phyloP scores from a whole-genome alignment of 768 basidiomycete species.

The Chalciporus piperatus region DNA sequence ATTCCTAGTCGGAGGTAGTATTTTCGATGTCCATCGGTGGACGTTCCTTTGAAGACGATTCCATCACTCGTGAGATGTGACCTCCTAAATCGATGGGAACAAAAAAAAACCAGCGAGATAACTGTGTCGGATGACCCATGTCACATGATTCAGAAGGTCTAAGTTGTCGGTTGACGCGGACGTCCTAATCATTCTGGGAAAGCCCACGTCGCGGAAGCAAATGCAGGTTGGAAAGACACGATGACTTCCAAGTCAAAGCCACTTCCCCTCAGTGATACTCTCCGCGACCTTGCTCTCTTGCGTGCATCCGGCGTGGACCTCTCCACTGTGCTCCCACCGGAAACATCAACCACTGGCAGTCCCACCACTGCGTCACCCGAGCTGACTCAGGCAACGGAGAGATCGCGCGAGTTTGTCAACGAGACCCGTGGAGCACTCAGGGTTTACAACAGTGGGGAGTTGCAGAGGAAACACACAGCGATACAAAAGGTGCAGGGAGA shows the following conservation, averaged over 20 bases:
- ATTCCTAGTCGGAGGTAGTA: no score
- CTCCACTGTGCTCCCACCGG: constrained; percentile 25
- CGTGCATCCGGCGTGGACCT: constrained; percentile 54
- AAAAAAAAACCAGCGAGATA: no score
- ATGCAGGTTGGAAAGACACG: not conserved
- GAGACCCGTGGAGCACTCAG: constrained; percentile 56
- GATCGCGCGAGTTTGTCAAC: constrained; percentile 58
- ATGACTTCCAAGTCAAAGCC: constrained; percentile 39
- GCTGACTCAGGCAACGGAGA: constrained; percentile 25
- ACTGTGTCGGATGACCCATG: no score
- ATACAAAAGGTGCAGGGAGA: constrained; percentile 56
- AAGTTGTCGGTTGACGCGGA: no score
- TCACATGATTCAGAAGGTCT: no score
- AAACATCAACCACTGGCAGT: not conserved
- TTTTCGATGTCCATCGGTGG: not conserved
- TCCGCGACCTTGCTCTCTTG: constrained; percentile 71
- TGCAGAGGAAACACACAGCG: constrained; percentile 49
- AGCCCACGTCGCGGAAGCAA: constrained; percentile 13
- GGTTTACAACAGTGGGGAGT: constrained; percentile 41
- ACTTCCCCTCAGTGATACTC: constrained; percentile 53
- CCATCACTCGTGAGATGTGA: not conserved
- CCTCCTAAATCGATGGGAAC: no score
- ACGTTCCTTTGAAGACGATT: constrained; percentile 7
- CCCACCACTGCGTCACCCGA: constrained; percentile 13
- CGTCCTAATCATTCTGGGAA: no score